Evolutionary conservation across 352 stramenopile genomes (phyloP), one percentile per base, ranked within the genome.

Genomic region (Albugo laibachii): DNA sequence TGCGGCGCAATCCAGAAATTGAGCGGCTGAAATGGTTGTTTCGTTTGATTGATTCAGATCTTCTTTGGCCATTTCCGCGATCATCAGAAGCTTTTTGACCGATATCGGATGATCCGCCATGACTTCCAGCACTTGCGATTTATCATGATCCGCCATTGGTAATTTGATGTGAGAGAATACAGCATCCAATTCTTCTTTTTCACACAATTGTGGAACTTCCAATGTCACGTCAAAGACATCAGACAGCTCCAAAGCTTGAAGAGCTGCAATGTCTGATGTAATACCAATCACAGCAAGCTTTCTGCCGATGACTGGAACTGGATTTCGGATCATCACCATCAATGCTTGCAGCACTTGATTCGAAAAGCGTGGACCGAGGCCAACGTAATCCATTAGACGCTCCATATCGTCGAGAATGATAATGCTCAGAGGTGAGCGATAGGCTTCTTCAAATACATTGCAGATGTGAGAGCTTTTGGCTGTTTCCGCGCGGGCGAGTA

Each of bases 401-500:
- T 99, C 96, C 54, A 99, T 95, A 63, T 99, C 95, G 66, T 99
- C 96, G 40, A 99, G 84, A 51, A 99, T 94, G 65, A 99, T 98
- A 52, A 99, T 86, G 16, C 92, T 97, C 11, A 98, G 69, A 1
- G 93, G 81, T 36, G 88, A 97, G 57, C 96, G 97, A 66, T 99
- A 99, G 5, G 94, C 94, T 66, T 99, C 95, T 56, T 97, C 80
- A 52, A 97, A 97, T 14, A 94, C 66, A 45, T 83, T 96, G 65
- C 96, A 86, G 46, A 97, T 95, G 64, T 80, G 80, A 52, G 79
- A 76, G 51, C 84, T 96, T 67, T 98, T 98, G 54, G 79, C 66
- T 49, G 64, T 83, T 52, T 98, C 95, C 0, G 75, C 75, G 38
- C 89, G 89, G 21, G 93, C 94, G 56, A 99, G 97, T 60, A 99